Evolutionary conservation across 208 protist species (phyloP), one percentile per base, ranked within the genome.

Genomic region (Spongospora subterranea): DNA sequence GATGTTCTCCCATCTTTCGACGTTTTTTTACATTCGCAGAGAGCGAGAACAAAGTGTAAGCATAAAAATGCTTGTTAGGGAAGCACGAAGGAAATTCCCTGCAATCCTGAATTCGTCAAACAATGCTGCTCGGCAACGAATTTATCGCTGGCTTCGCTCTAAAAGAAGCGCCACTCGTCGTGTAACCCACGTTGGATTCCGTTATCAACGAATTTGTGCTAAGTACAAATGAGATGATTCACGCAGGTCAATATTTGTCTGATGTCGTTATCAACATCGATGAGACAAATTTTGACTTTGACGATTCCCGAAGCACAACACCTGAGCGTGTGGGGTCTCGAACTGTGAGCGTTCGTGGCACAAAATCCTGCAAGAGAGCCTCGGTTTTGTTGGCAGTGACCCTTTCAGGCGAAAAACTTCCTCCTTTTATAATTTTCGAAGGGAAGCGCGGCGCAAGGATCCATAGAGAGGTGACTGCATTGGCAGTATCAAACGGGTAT

Each of bases 221-320:
- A 20, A n/a, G 17, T 43, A n/a, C 35, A 6, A 82, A 82, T 82
- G 71, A 35, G 6, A 6, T 17, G 6, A 82, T 82, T 35, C 6
- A 6, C 6, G 35, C 35, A n/a, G 35, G 6, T 6, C 11, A 6
- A 43, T 20, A 40, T 45, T 17, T n/a, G n/a, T n/a, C 71, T 39
- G 71, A 82, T 6, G 6, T 82, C 71, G 71, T 82, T 6, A n/a
- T 82, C 35, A 82, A 82, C n/a, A 82, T 82, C 40, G 71, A 82
- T n/a, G 71, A 82, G n/a, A 82, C 71, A 43, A n/a, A 82, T n/a
- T 20, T 82, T 35, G 17, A 35, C 17, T 82, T 82, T 82, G 71
- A 82, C n/a, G 11, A 40, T 35, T n/a, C 71, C 17, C 11, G 11
- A 20, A 45, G 17, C 6, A 45, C n/a, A 35, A 82, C 71, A 20